Conservation (phyloP, 2,329 filamentous ascomycete species). For the Cytospora piceae region DNA sequence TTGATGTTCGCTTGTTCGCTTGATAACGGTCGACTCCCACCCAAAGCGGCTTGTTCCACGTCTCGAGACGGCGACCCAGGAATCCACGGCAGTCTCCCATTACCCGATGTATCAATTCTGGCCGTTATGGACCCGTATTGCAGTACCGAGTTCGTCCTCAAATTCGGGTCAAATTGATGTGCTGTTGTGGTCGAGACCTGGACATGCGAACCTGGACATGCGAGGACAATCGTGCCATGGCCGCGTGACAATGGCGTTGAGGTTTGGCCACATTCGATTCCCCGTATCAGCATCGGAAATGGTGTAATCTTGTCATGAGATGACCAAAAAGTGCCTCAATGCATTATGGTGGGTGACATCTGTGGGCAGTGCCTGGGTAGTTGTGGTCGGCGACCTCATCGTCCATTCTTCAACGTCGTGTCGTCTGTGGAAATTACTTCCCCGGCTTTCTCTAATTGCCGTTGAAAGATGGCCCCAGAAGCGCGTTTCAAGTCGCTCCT, state of each 20-base stretch:
- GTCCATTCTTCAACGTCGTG: background rate
- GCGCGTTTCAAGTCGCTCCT: conserved; percentile 22
- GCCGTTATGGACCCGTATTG: background rate
- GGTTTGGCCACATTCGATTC: background rate
- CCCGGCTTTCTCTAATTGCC: conserved; percentile 25
- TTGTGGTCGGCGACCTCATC: conserved; percentile 4
- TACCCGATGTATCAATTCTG: background rate
- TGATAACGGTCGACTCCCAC: conserved; percentile 15
- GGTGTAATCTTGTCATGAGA: conserved; percentile 20
- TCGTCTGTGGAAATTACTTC: conserved; percentile 16
- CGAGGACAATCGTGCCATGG: conserved; percentile 6
- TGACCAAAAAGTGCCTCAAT: conserved; percentile 2
- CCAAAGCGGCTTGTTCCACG: conserved; percentile 1
- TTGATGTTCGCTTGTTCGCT: background rate
- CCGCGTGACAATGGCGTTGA: background rate
- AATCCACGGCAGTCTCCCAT: background rate
- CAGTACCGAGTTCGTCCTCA: conserved; percentile 15
- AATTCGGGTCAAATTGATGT: background rate
- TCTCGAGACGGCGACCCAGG: background rate
- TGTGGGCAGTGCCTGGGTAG: background rate
- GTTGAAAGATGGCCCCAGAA: conserved; percentile 10
- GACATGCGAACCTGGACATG: background rate
- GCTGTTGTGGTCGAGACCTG: background rate
- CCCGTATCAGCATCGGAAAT: background rate
- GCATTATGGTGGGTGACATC: background rate